phyloP scores from a whole-genome alignment of 208 protist species.

The Wallacemonas collosoma region DNA sequence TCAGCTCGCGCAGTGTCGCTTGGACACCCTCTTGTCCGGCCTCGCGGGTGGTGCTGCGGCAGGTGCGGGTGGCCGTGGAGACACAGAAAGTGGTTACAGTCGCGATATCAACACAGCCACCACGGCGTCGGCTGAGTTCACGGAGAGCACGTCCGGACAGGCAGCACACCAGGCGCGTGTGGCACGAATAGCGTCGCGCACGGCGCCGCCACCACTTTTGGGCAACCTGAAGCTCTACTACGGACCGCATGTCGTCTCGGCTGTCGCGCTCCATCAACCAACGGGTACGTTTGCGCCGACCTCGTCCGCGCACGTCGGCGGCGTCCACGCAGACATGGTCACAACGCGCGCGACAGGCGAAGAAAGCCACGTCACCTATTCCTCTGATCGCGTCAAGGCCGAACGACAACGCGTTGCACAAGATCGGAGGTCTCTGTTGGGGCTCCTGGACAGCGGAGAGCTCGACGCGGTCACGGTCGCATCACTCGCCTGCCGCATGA shows the following conservation, averaged over 20 bases:
- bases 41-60: neutral
- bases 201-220: neutral
- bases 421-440: constrained; percentile 30
- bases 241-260: constrained; percentile 4
- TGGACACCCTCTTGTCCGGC: constrained; percentile 6
- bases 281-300: neutral
- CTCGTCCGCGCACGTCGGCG: no score
- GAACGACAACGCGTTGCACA: constrained; percentile 1
- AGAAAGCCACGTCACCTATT: no score
- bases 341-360: no score
- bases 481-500: constrained; percentile 40
- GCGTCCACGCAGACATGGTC: no score
- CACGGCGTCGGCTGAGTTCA: neutral
- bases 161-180: neutral
- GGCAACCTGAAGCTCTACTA: constrained; percentile 16
- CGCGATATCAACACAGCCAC: no score
- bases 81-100: no score
- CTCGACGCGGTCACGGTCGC: constrained; percentile 38
- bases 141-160: neutral
- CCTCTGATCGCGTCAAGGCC: neutral
- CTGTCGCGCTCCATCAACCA: constrained; percentile 5
- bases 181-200: neutral
- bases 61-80: neutral
- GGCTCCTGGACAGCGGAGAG: constrained; percentile 25
- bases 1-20: constrained; percentile 1